Percentiles rank a stretch among this genome's conserved stretches.
phyloP scores from a whole-genome alignment of 139 green algal genomes.

The Trebouxia sp. region DNA sequence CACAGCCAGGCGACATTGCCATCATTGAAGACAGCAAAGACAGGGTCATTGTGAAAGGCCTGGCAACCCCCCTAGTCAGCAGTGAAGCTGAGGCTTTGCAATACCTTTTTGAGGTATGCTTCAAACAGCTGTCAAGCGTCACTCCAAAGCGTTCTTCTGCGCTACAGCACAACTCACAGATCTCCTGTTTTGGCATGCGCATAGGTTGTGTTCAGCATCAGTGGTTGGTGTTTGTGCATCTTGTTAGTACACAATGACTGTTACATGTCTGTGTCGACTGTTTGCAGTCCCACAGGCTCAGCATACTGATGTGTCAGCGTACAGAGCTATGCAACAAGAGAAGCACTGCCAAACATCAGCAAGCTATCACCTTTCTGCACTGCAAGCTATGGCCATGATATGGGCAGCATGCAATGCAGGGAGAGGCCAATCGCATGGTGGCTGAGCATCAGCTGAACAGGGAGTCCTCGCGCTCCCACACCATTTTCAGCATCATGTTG shows the following conservation, averaged over 20 bases:
- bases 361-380: neutral
- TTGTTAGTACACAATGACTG: too few species aligned
- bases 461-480: slow-evolving; percentile 69
- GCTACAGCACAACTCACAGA: too few species aligned
- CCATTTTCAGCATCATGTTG: slow-evolving; percentile 71
- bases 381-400: neutral
- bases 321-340: too few species aligned
- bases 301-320: too few species aligned
- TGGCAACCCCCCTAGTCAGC: neutral
- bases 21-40: slow-evolving; percentile 35
- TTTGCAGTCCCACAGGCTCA: too few species aligned
- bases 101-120: slow-evolving; percentile 41
- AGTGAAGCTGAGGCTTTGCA: slow-evolving; percentile 42
- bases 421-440: slow-evolving; percentile 9
- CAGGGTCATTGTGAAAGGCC: slow-evolving; percentile 21
- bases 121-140: too few species aligned
- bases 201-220: too few species aligned
- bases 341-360: slow-evolving; percentile 30
- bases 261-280: too few species aligned
- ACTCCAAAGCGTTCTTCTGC: too few species aligned
- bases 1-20: slow-evolving; percentile 27
- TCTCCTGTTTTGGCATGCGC: too few species aligned
- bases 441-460: slow-evolving; percentile 57
- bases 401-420: slow-evolving; percentile 24
- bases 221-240: too few species aligned